These are phyloP conservation scores for Fusarium algeriense DNA, from an alignment of 2,329 filamentous ascomycete genomes.

Conservation along the genomic window DNA sequence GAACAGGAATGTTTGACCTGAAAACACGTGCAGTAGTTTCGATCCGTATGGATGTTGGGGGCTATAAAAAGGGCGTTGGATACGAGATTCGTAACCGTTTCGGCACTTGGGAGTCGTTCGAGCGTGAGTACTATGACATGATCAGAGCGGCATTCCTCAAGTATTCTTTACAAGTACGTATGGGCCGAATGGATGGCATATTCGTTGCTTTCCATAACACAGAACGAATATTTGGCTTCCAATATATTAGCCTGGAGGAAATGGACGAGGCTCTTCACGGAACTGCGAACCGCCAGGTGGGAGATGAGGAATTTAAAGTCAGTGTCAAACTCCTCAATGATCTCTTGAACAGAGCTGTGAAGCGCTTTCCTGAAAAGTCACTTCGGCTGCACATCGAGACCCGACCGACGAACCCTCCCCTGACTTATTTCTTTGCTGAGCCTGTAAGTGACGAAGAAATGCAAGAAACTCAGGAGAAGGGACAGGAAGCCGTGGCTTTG, in stretches of 20 bases:
- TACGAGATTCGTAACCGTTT: constrained; percentile 85
- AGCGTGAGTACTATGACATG: constrained; percentile 98
- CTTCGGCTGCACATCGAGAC: constrained; percentile 88
- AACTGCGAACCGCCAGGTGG: constrained; percentile 72
- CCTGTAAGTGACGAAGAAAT: constrained; percentile 82
- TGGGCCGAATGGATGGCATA: constrained; percentile 98
- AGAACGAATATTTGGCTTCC: constrained; percentile 95
- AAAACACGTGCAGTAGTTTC: constrained; percentile 94
- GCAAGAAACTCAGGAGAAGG: constrained; percentile 76
- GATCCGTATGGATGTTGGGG: constrained; percentile 85
- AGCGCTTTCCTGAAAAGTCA: constrained; percentile 79
- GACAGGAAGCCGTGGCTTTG: constrained; percentile 72
- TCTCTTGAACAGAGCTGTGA: constrained; percentile 79
- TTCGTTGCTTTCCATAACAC: constrained; percentile 98
- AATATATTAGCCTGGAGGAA: constrained; percentile 87
- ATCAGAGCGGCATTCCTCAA: constrained; percentile 94
- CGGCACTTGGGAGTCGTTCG: constrained; percentile 90
- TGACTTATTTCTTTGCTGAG: constrained; percentile 92
- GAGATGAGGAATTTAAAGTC: constrained; percentile 86
- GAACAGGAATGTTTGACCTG: constrained; percentile 93
- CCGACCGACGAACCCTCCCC: constrained; percentile 67
- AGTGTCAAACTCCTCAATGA: constrained; percentile 85
- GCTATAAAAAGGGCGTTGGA: constrained; percentile 80
- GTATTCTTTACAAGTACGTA: constrained; percentile 94
- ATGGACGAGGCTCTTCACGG: constrained; percentile 95